Evolutionary conservation across 108 stramenopile species (phyloP), one percentile per base, ranked within the genome.

Genomic region (Fragilaria crotonensis): DNA sequence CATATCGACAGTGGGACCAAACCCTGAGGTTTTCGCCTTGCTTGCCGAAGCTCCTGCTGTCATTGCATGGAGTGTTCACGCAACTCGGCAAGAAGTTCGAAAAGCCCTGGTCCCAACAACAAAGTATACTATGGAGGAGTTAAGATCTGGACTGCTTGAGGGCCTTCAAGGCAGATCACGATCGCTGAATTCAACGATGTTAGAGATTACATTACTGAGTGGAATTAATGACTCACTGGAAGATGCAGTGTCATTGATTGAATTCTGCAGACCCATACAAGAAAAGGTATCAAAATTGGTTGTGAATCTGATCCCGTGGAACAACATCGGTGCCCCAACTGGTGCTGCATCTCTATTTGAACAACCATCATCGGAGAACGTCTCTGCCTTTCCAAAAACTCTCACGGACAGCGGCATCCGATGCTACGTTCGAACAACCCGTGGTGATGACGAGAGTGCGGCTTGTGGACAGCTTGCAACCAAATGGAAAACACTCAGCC

Each of bases 391-490:
- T 70, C 86, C 85, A 66, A 68, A 75, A 46, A 25, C 68, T 7
- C 56, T 92, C 64, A 68, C 55, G 45, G 79, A 72, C 18, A 49
- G 67, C 29, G 84, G 79, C 3, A 68, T 88, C 7, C 52, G 58
- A 26, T 66, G 72, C 9, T 72, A 76, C 52, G 68, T 92, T 36
- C 72, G 94, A 49, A 78, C 76, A 11, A 82, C 89, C 4, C 69
- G 94, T 55, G 94, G 94, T 9, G 94, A 95, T 59, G 88, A 89
- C 22, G 86, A 90, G 47, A 75, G 48, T 33, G 82, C 87, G 5
- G 94, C 94, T 1, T 95, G 94, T 67, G 94, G 94, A 28, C 86
- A 87, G 75, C 64, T 94, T 30, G 79, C 85, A 28, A 91, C 89
- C 5, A 71, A 77, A 41, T 11, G 36, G 36, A 41, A 41, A 41